Percentiles rank a stretch among this genome's conserved stretches.
phyloP scores from a whole-genome alignment of 2,329 filamentous ascomycete genomes.

The Ophiosphaerella narmari region DNA sequence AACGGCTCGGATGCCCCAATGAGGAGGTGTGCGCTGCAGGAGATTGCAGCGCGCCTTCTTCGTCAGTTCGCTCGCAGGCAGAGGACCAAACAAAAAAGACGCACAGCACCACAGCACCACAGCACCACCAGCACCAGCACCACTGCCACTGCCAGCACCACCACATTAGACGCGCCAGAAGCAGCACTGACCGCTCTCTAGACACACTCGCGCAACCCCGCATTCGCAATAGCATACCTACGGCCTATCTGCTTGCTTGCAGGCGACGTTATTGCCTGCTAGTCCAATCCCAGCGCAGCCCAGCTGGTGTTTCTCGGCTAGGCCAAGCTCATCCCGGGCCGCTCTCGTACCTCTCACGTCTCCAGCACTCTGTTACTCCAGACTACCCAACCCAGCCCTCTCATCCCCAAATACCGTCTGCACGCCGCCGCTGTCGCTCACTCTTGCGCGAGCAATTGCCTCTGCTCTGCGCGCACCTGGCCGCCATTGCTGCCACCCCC shows the following conservation, averaged over 20 bases:
- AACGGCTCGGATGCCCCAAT: conserved; percentile 15
- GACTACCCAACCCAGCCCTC: conserved; percentile 6
- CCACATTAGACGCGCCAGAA: neutral
- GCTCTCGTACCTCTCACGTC: conserved; percentile 36
- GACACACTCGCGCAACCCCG: too few relatives aligned
- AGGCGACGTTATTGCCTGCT: too few relatives aligned
- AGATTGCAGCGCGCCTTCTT: conserved; percentile 36
- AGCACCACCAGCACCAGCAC: neutral
- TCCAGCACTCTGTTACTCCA: conserved; percentile 27
- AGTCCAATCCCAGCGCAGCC: conserved; percentile 6
- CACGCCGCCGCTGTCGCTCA: conserved; percentile 3
- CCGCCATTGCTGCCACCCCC: conserved; percentile 31
- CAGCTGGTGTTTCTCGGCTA: conserved; percentile 37
- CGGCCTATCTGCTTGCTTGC: too few relatives aligned
- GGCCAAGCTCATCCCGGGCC: conserved; percentile 31
- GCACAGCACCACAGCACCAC: too few relatives aligned
- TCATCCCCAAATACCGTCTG: conserved; percentile 14
- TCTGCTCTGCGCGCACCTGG: conserved; percentile 28
- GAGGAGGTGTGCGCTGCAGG: conserved; percentile 31
- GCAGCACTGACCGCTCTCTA: too few relatives aligned
- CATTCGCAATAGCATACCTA: neutral
- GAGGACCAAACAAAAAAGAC: neutral
- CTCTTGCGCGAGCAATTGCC: conserved; percentile 35
- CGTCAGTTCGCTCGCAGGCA: conserved; percentile 16
- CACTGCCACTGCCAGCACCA: neutral